Base-by-base conservation (phyloP, 495 filamentous ascomycete genomes). In the Aspergillus incahuasiensis region DNA sequence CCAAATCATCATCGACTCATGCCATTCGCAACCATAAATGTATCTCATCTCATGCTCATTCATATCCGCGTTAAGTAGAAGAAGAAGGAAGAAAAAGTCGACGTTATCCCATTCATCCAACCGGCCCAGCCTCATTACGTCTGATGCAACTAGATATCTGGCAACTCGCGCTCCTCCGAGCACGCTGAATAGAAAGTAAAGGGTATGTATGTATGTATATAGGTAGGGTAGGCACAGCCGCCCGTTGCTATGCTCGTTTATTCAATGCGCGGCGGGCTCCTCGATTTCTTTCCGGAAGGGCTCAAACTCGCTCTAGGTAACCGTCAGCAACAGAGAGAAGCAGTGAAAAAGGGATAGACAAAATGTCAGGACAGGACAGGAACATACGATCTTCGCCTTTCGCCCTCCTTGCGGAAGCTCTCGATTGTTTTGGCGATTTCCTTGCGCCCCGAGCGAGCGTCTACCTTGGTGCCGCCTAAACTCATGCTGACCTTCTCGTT, bases 401-500 rank as follows among this genome's bases (percentile, higher is more conserved):
- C 87, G 20, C 89, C 91, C 70, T 96, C 90, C 68, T 89, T 88
- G 32, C 90, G 76, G 61, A 90, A 81, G 5, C 73, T 82, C 56
- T 96, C 89, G 48, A 96, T 92, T 24, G 91, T 89, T 66, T 80
- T 85, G 54, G 92, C 71, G 79, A 99, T 97, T 64, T 95, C 88
- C 70, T 91, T 95, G 53, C 94, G 71, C 15, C 86, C 87, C 2
- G 81, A 81, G 11, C 63, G 61, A 9, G 90, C 89, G 76, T 97
- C 88, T 34, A 97, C 80, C 58, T 83, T 79, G 62, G 86, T 87
- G 12, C 86, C 86, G 0, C 81, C 85, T 78, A 99, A 86, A 57
- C 85, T 91, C 92, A 97, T 97, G 59, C 83, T 90, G n/a, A 97
- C 83, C 69, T 94, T 94, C 65, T 90, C 81, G 48, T 79, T 81